A percentile compares a stretch with the other conserved stretches of the same genome.
phyloP scores from a whole-genome alignment of 2,329 filamentous ascomycete species.

The Paraconiothyrium brasiliense region DNA sequence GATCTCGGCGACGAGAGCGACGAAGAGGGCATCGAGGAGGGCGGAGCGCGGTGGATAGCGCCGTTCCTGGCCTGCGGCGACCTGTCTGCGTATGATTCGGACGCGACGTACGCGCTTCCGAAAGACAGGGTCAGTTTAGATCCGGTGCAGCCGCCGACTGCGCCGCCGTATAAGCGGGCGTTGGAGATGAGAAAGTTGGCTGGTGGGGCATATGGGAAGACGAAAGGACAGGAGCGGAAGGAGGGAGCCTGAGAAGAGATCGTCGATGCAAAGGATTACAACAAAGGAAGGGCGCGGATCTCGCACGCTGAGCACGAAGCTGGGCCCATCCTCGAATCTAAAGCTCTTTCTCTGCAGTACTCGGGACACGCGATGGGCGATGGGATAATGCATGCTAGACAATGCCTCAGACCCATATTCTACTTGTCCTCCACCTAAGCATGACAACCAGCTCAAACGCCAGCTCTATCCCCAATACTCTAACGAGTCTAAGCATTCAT shows the following conservation, averaged over 20 bases:
- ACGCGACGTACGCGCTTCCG: conserved; percentile 91
- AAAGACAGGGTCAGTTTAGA: conserved; percentile 87
- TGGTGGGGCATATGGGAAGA: conserved; percentile 81
- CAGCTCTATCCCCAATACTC: too few relatives aligned
- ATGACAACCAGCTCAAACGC: too few relatives aligned
- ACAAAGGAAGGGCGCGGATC: too few relatives aligned
- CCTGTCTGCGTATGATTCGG: conserved; percentile 91
- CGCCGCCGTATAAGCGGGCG: conserved; percentile 91
- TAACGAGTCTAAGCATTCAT: too few relatives aligned
- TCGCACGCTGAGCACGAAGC: too few relatives aligned
- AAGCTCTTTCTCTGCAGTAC: too few relatives aligned
- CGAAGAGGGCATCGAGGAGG: conserved; percentile 49
- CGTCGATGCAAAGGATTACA: background rate
- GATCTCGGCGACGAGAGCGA: conserved; percentile 53
- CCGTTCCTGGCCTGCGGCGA: conserved; percentile 98
- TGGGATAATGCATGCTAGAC: too few relatives aligned
- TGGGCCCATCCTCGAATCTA: too few relatives aligned
- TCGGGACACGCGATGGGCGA: too few relatives aligned
- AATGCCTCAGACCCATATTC: too few relatives aligned
- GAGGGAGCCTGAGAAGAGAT: background rate
- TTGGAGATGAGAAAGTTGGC: conserved; percentile 81
- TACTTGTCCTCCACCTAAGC: too few relatives aligned
- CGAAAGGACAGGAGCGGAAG: conserved; percentile 53
- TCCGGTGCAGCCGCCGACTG: conserved; percentile 93
- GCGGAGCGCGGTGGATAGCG: conserved; percentile 80